Evolutionary conservation across 1,139 yeast species (phyloP), one percentile per base, ranked within the genome.

Genomic region (Geotrichum fermentans): DNA sequence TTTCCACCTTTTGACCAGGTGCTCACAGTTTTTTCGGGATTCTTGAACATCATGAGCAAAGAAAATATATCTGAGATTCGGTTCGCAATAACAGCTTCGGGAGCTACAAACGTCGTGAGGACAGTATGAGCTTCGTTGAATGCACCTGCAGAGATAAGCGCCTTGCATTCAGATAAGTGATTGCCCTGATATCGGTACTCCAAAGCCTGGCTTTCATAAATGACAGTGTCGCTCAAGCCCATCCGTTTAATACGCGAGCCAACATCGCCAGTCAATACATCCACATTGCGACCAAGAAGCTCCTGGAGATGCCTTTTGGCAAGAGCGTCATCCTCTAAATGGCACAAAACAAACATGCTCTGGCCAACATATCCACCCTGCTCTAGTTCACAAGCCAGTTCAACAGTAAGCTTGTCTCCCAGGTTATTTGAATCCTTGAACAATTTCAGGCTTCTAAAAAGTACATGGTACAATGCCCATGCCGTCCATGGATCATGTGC

Each of bases 111-210:
- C 2, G 68, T 60, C 2, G 79, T 61, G 3, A 86, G 69, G 0
- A 79, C 70, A 1, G 67, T 64, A 58, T 86, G 95, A 0, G 96
- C 96, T 40, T 78, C 80, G 1, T 68, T 71, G 72, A 79, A 78
- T 44, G 75, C 64, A 14, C 69, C 70, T 0, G 95, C 95, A n/a
- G 71, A 72, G 2, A 87, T 65, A 43, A 84, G 74, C 20, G 82
- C 78, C 43, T 74, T 71, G 1, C 82, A 79, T 55, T 88, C 90
- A 8, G 74, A 71, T 69, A 81, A 72, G 56, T 70, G 74, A 47
- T 83, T 77, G 2, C 75, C 76, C n/a, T 57, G 49, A 45, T 70
- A 69, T 44, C 74, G 69, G 41, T 71, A 73, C 42, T 58, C 50
- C 29, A 64, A 59, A 0, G 74, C 74, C 39, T 59, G 52, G 2